These are phyloP conservation scores for Lachancea sp. DNA, from an alignment of 805 yeast genomes.

Conservation along the genomic window DNA sequence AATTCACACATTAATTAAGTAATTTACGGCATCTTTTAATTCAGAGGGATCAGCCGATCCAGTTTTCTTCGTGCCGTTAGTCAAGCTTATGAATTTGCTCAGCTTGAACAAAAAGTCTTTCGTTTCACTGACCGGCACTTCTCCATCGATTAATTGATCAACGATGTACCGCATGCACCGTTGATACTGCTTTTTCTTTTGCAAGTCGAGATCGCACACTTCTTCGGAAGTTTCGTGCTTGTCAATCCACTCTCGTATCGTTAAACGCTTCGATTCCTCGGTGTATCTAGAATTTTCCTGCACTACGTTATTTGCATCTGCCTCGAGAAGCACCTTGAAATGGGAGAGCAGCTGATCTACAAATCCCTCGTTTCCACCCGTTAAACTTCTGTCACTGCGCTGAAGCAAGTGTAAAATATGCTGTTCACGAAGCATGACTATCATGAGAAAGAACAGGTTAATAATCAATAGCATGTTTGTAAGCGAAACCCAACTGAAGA, in stretches of 20 bases:
- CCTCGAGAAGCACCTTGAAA: conserved; percentile 1
- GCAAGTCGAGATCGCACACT: neutral
- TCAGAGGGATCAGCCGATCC: conserved; percentile 2
- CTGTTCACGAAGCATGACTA: conserved; percentile 13
- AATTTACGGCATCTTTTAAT: conserved; percentile 6
- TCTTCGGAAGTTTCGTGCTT: conserved; percentile 1
- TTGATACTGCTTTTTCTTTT: conserved; percentile 7
- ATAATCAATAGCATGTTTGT: conserved; percentile 9
- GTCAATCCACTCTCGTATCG: conserved; percentile 7
- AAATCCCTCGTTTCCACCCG: neutral
- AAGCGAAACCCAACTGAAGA: conserved; percentile 2
- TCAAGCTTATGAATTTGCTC: conserved; percentile 2
- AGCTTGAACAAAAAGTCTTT: conserved; percentile 5
- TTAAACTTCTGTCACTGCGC: neutral
- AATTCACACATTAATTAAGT: conserved; percentile 7
- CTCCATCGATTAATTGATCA: conserved; percentile 6
- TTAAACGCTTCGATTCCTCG: neutral
- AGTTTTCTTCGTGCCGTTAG: neutral
- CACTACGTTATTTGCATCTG: neutral
- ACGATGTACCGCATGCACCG: conserved; percentile 5
- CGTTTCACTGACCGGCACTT: conserved; percentile 5
- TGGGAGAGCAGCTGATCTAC: conserved; percentile 4
- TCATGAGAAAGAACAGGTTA: conserved; percentile 11
- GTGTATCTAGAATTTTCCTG: neutral
- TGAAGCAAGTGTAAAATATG: conserved; percentile 12